phyloP scores from a whole-genome alignment of 2,329 filamentous ascomycete genomes.

The Aureobasidium sp. region DNA sequence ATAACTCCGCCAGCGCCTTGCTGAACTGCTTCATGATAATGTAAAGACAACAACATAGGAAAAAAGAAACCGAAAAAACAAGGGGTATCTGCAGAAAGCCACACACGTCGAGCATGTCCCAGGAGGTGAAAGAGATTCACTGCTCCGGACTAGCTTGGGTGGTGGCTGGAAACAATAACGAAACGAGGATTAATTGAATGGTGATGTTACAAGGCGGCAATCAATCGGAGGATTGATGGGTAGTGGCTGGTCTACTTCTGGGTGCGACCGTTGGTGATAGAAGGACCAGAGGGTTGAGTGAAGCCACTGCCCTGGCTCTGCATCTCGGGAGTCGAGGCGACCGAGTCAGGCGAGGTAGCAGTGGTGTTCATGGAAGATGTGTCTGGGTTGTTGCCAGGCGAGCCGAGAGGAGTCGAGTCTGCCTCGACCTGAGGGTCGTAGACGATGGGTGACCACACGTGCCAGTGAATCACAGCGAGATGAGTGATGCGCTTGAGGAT shows the following conservation, averaged over 20 bases:
- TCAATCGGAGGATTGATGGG: neutral
- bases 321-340: neutral
- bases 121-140: neutral
- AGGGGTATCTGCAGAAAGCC: conserved; percentile 10
- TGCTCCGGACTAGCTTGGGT: neutral
- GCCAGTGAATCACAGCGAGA: conserved; percentile 80
- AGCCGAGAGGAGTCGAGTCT: neutral
- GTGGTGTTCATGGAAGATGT: neutral
- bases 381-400: neutral
- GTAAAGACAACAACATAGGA: conserved; percentile 76
- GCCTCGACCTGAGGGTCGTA: conserved; percentile 42
- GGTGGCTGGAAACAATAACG: neutral
- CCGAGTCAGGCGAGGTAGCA: neutral
- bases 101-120: neutral
- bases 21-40: conserved; percentile 69
- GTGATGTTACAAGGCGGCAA: neutral
- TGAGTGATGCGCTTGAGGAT: conserved; percentile 75
- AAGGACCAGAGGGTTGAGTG: neutral
- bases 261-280: neutral
- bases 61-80: conserved; percentile 3
- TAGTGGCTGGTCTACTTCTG: neutral
- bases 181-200: neutral
- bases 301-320: conserved; percentile 1
- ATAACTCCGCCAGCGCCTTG: conserved; percentile 14
- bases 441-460: conserved; percentile 72